Evolutionary conservation across 1,284 basidiomycete genomes (phyloP).

Genomic region (Chalciporus piperatoides): DNA sequence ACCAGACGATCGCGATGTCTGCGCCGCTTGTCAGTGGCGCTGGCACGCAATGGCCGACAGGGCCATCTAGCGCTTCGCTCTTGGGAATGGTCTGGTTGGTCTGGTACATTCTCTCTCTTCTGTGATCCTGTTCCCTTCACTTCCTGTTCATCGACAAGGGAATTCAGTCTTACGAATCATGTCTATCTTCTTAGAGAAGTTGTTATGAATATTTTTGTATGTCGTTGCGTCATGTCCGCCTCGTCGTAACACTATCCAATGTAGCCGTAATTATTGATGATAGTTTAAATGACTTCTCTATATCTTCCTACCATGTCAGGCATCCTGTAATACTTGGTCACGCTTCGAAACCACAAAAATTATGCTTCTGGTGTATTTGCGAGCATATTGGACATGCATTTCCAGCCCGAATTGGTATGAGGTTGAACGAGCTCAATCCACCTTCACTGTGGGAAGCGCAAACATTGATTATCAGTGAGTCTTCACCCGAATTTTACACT

Average conservation of each 20-base stretch:
- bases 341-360: too few species aligned
- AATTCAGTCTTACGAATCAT: neutral
- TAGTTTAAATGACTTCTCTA: too few species aligned
- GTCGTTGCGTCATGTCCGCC: too few species aligned
- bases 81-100: conserved; percentile 15
- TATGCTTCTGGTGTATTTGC: too few species aligned
- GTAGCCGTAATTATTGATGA: neutral
- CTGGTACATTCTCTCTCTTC: conserved; percentile 15
- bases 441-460: too few species aligned
- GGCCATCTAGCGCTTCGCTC: conserved; percentile 8
- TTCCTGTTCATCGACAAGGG: neutral
- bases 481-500: too few species aligned
- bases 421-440: too few species aligned
- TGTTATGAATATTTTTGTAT: neutral
- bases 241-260: neutral
- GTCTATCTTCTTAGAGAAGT: neutral
- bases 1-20: conserved; percentile 41
- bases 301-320: too few species aligned
- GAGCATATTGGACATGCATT: too few species aligned
- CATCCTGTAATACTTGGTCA: too few species aligned
- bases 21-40: conserved; percentile 35
- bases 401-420: too few species aligned
- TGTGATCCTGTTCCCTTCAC: neutral
- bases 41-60: conserved; percentile 1
- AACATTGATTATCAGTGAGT: too few species aligned